Base-by-base conservation (phyloP, 108 stramenopile genomes). In the Skeletonema marinoi region DNA sequence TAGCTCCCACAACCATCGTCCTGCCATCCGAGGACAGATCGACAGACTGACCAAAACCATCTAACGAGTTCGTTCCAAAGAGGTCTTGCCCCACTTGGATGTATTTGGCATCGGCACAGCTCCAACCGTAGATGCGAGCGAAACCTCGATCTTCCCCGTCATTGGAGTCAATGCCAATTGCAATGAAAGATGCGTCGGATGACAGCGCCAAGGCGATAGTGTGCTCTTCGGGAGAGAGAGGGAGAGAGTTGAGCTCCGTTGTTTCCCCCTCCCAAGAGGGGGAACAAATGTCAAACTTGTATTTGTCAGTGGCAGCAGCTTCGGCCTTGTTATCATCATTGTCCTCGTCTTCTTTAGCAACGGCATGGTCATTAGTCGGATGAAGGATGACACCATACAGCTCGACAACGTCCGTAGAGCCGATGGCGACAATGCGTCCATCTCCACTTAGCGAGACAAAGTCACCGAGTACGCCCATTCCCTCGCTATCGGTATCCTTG, bases 11-110 rank as follows among this genome's bases (percentile, higher is more conserved):
- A 32, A 74, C 82, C 6, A 87, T 8, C 2, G 77, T 14, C n/a
- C 60, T 70, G 7, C 88, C 88, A 51, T 84, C 83, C 11, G 31
- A 25, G 54, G 64, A 75, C 3, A 85, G 48, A 62, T 88, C 87
- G 3, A 88, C 68, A 25, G 46, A 73, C 74, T 71, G 74, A 12
- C 88, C 85, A 50, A 88, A 82, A 72, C 85, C 82, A 38, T 86
- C 88, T n/a, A 78, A 72, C 9, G 75, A 41, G n/a, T 16, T 59
- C 17, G 13, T 42, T 13, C 86, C 83, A 33, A 76, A 68, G 11
- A 76, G 32, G 29, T 68, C 67, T 42, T 76, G 75, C 13, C 75
- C 75, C 46, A 65, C 31, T 59, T 33, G 66, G 10, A 56, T 29
- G 38, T 69, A 76, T 14, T 16, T 58, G 13, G 21, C 41, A n/a